Evolutionary conservation across 2,329 filamentous ascomycete species (phyloP), one percentile per base, ranked within the genome.

Genomic region (Cordyceps fumosorosea): DNA sequence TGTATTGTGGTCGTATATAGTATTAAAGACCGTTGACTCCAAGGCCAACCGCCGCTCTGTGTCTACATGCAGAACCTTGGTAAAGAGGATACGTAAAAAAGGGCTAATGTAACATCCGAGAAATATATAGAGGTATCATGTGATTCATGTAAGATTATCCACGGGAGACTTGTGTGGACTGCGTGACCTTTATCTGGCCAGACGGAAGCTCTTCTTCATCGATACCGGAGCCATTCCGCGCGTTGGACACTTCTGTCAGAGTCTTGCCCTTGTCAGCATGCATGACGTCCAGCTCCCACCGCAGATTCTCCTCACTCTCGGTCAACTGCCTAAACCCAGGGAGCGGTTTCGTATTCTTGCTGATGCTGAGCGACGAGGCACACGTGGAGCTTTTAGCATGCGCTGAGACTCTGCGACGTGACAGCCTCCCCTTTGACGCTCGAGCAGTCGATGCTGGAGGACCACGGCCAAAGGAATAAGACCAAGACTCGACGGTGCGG

Each of bases 261-360:
- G 60, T 65, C 37, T 55, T 65, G 3, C 63, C 64, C 40, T 65
- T 65, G 29, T 65, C 61, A 24, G 57, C 34, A 37, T 62, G 61
- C 50, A 65, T 65, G 32, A 65, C 64, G 24, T 63, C 63, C 11
- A 67, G 32, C 32, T 67, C 65, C 66, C 66, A 68, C 12, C 61
- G 57, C 18, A 66, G 42, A 20, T 68, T 62, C 52, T 67, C 66
- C 24, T 67, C 65, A 47, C 66, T 66, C 29, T 66, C 66, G 3
- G 66, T 60, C 32, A 68, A 62, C 24, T 64, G 63, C 20, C 64
- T 56, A 40, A 67, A 67, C 3, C 56, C 51, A 5, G 47, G 22
- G 24, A 53, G 52, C 7, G 20, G n/a, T 16, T 54, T 56, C 7
- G 32, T n/a, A 18, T n/a, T 50, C 20, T 52, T 64, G 11, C 55